Evolutionary conservation across 2,329 filamentous ascomycete species (phyloP), one percentile per base, ranked within the genome.

Genomic region (Phymatotrichopsis omnivora): DNA sequence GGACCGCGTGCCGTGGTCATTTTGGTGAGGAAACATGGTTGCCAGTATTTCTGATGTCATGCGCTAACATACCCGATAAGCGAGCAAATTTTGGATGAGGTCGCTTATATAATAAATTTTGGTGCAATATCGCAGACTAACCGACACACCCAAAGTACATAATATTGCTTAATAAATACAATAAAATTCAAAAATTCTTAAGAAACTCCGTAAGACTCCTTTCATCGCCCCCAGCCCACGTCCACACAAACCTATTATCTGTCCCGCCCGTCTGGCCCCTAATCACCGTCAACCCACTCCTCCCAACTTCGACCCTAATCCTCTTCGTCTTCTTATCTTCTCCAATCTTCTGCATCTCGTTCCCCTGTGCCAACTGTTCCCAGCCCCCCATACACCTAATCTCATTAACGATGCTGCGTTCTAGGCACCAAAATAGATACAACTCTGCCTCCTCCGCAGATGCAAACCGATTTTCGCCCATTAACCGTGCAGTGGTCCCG

Each of bases 361-460:
- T 58, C 20, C 56, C 53, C 44, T 56, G 54, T 8, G 56, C 57
- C 37, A 57, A 43, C 34, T 58, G 57, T 7, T 50, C 42, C 57
- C 57, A 58, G 12, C 45, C 47, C 11, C 37, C 43, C 24, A 39
- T 47, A 12, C 49, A 49, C 12, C 49, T 39, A 29, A 58, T 56
- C 20, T 55, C 47, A 22, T 58, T 58, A 27, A 58, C 53, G 17
- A 57, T 42, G 29, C 54, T 55, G 32, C 54, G 41, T 40, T 58
- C 57, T n/a, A 58, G 42, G 31, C 57, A 58, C 57, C 57, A 58
- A 20, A 51, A 54, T 25, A 58, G 43, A 46, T 58, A 58, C 22
- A 49, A 33, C 38, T 56, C 55, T 35, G 56, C 49, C 34, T 58
- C 57, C 17, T 55, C 42, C 20, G 49, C 45, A 8, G 51, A 54